These are phyloP conservation scores for Adenanthera pavonina DNA, from an alignment of 306 rosid species.

Conservation along the genomic window DNA sequence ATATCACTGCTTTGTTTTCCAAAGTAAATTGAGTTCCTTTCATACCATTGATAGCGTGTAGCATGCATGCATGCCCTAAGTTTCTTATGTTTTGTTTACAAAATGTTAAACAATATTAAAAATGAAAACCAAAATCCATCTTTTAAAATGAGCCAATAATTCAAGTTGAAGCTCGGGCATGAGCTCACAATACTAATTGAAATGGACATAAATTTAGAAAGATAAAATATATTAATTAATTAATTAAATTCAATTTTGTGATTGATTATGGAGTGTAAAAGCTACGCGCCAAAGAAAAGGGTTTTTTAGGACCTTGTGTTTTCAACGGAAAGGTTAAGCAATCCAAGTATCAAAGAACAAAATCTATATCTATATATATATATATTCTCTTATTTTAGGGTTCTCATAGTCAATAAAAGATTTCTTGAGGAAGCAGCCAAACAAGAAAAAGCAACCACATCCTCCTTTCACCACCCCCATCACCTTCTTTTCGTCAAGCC, in stretches of 20 bases:
- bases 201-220: not conserved
- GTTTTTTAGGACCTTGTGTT: conserved; percentile 37
- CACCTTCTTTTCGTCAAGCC: conserved; percentile 43
- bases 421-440: conserved; percentile 79
- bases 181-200: not conserved
- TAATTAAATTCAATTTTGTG: not conserved
- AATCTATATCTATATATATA: conserved; percentile 2
- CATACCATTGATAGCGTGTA: conserved; percentile 16
- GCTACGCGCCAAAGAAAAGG: conserved; percentile 39
- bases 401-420: conserved; percentile 81
- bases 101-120: not conserved
- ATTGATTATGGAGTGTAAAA: conserved; percentile 20
- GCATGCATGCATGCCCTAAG: conserved; percentile 13
- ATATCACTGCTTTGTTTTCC: conserved; percentile 35
- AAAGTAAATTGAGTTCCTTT: conserved; percentile 22
- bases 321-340: conserved; percentile 42
- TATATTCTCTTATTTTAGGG: conserved; percentile 36
- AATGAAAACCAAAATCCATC: not conserved
- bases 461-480: conserved; percentile 46
- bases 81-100: conserved; percentile 15
- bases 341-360: conserved; percentile 44
- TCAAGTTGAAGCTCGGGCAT: not conserved
- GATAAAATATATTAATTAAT: no score
- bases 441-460: conserved; percentile 65
- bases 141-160: not conserved